Base-by-base conservation (phyloP, 768 basidiomycete species). In the Dioszegia hungarica region DNA sequence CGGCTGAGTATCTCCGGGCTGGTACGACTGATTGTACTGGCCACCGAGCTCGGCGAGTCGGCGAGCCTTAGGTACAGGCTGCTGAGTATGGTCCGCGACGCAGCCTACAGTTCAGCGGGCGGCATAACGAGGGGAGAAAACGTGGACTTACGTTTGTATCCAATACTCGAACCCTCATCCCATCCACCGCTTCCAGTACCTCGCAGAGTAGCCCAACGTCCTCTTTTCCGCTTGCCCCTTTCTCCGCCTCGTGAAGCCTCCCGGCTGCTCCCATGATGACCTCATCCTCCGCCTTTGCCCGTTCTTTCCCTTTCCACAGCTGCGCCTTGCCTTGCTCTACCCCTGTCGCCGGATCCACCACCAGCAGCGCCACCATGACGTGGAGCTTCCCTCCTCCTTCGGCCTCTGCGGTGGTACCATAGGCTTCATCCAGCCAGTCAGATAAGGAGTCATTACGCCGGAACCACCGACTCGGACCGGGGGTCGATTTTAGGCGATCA, bases 381-480 rank as follows among this genome's bases (percentile, higher is more conserved):
- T 38, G 2, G 14, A 38, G 11, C 49, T 24, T 33, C 5, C 31
- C 22, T 1, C 6, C 12, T 2, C 49, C 49, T 17, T 25, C 20
- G 3, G 8, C 3, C 22, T 25, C 36, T 11, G 17, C 5, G 1
- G 28, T 20, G 11, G 45, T 10, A 2, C 9, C 28, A 10, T 11
- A n/a, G 2, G 29, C n/a, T 14, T 9, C 3, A 27, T 57, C 27
- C 31, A 69, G 24, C 67, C 67, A 69, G n/a, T 24, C 20, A 25
- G 36, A 34, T 14, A 39, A 38, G 24, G 3, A 19, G 10, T 50
- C 29, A 17, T 34, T 47, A 8, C 44, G 34, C 17, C 54, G 40
- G 15, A 38, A 39, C 20, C 45, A 47, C 2, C 51, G 34, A 38
- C 49, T 51, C 14, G 20, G 24, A 19, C 60, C 57, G 52, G 25